Conservation (phyloP, 768 basidiomycete genomes). For the Pulveroboletus sp. region DNA sequence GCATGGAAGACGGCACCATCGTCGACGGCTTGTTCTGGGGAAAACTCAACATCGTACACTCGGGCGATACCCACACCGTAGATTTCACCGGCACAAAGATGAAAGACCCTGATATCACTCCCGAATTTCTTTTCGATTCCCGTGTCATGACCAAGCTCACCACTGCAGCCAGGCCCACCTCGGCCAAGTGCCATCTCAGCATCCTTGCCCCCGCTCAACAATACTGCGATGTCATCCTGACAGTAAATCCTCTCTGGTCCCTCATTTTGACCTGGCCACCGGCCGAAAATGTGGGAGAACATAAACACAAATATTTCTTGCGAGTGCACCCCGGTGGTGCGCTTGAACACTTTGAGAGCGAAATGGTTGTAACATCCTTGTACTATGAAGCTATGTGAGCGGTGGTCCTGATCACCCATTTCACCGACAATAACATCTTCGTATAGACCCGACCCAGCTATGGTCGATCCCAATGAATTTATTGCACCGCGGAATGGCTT, state of each 20-base stretch:
- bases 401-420: neutral
- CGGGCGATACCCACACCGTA: conserved; percentile 71
- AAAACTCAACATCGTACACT: conserved; percentile 77
- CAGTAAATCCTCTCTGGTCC: conserved; percentile 71
- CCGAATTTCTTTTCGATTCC: conserved; percentile 71
- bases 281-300: conserved; percentile 60
- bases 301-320: conserved; percentile 79
- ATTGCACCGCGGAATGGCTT: conserved; percentile 80
- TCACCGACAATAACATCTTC: neutral
- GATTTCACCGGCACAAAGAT: conserved; percentile 81
- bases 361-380: conserved; percentile 72
- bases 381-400: conserved; percentile 86
- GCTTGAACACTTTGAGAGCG: conserved; percentile 80
- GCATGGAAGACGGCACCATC: conserved; percentile 84
- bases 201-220: conserved; percentile 69
- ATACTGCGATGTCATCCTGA: conserved; percentile 75
- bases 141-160: conserved; percentile 75
- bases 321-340: conserved; percentile 83
- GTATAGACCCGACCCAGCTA: conserved; percentile 67
- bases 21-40: conserved; percentile 89
- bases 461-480: conserved; percentile 76
- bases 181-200: conserved; percentile 73
- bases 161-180: conserved; percentile 65
- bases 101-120: conserved; percentile 56
- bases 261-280: conserved; percentile 75